Percentiles rank a stretch among this genome's conserved stretches.
Conservation (phyloP, 2,329 filamentous ascomycete genomes). For the Claviceps capensis region DNA sequence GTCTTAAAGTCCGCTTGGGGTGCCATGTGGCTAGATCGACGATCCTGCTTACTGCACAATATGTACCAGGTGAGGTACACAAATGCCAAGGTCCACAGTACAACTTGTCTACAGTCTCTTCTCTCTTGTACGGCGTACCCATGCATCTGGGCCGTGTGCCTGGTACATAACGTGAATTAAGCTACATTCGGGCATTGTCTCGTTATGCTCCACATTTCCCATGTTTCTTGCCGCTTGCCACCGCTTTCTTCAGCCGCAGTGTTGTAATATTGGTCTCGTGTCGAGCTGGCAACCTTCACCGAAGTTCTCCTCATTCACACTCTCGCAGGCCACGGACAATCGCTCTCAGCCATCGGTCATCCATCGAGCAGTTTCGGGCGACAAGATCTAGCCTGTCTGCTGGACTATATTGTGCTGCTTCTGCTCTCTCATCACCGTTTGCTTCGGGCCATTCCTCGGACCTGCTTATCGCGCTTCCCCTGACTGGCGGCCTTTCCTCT, state of each 20-base stretch:
- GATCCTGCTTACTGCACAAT: too few species aligned
- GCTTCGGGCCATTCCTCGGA: neutral
- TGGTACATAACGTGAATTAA: neutral
- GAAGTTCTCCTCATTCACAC: constrained; percentile 3
- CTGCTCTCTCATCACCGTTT: neutral
- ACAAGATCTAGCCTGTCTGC: neutral
- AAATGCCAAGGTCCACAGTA: too few species aligned
- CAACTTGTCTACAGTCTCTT: too few species aligned
- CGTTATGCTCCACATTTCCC: neutral
- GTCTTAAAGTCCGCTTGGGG: too few species aligned
- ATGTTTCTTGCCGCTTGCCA: constrained; percentile 6
- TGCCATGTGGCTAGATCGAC: too few species aligned
- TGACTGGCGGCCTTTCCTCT: neutral
- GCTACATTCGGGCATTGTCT: neutral
- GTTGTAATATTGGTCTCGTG: constrained; percentile 6
- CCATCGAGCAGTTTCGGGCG: neutral
- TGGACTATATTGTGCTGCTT: neutral
- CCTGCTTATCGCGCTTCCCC: neutral
- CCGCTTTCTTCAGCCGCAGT: constrained; percentile 7
- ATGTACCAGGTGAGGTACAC: too few species aligned
- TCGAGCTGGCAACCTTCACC: constrained; percentile 1
- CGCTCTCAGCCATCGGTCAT: neutral
- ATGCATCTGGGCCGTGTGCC: neutral
- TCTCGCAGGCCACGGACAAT: neutral
- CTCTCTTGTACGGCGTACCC: too few species aligned